These are phyloP conservation scores for Fusarium setosum DNA, from an alignment of 2,329 filamentous ascomycete species.

Conservation along the genomic window DNA sequence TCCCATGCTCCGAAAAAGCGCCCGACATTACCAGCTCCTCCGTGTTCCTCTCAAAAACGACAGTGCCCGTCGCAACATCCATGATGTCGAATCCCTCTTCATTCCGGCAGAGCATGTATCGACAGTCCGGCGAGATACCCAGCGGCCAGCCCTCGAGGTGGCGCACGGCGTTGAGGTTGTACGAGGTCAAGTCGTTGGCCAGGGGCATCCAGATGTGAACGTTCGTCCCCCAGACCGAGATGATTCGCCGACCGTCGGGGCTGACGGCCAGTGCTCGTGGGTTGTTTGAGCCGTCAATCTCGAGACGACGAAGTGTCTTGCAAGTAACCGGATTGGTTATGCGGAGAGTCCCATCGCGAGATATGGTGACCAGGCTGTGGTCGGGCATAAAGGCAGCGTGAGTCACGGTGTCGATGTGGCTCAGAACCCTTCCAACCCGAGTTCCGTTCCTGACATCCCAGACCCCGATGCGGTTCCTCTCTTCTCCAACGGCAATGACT, in stretches of 20 bases:
- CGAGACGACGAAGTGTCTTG: conserved; percentile 51
- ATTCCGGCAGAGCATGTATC: conserved; percentile 52
- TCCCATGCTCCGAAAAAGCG: conserved; percentile 48
- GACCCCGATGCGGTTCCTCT: conserved; percentile 43
- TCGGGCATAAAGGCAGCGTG: conserved; percentile 51
- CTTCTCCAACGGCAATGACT: conserved; percentile 47
- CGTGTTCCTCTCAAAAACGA: conserved; percentile 43
- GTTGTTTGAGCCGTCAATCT: conserved; percentile 46
- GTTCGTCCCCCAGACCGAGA: conserved; percentile 52
- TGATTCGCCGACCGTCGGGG: conserved; percentile 47
- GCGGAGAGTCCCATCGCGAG: conserved; percentile 52
- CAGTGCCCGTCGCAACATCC: conserved; percentile 48
- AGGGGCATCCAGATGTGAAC: conserved; percentile 53
- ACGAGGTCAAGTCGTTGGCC: conserved; percentile 48
- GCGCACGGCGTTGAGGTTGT: conserved; percentile 49
- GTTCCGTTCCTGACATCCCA: conserved; percentile 47
- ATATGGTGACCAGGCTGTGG: conserved; percentile 49
- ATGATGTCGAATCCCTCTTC: conserved; percentile 56
- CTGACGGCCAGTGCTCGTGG: conserved; percentile 50
- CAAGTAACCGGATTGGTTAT: conserved; percentile 48
- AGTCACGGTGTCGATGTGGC: conserved; percentile 52
- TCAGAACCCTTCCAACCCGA: conserved; percentile 46
- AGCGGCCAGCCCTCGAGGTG: conserved; percentile 54
- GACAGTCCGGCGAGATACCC: conserved; percentile 51
- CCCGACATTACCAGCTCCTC: conserved; percentile 49